Evolutionary conservation across 2,329 filamentous ascomycete species (phyloP), one percentile per base, ranked within the genome.

Genomic region (Aspergillus udagawae): DNA sequence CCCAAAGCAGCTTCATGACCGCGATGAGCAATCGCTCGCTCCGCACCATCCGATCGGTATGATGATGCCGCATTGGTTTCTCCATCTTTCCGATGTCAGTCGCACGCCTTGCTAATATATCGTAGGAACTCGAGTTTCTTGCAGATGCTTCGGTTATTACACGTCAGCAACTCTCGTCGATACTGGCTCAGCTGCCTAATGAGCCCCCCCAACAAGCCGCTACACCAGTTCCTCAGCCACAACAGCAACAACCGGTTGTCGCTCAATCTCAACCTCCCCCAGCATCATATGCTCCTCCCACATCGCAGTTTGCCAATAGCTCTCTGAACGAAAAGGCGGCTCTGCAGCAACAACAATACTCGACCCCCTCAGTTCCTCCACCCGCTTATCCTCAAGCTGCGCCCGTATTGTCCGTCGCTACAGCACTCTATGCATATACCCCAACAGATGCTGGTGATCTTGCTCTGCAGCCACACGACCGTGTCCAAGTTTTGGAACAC

Each of bases 71-170:
- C 32, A 38, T 14, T 17, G 6, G 14, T 52, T 48, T 56, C 58
- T 52, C 51, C 51, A 32, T 25, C 45, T 52, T 12, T 10, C 35
- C 42, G 29, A 17, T 7, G 25, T 23, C 12, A 14, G 48, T 21
- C 45, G 10, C 20, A 14, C 25, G 17, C 20, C 49, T 42, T 49
- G 47, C 57, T 58, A 35, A 57, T 54, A 53, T 52, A 52, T 23
- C 56, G 23, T 65, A 96, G 92, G 92, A 97, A 79, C 89, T 97
- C 59, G 92, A 96, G 75, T 89, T 87, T 65, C 89, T 97, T 60
- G 84, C 91, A 65, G 92, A 96, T 73, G 86, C 89, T 69, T 87
- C 87, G 64, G 82, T 92, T 69, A 90, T 97, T 72, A 86, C 83
- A 61, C 86, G 90, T 58, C 78, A 86, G 55, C 86, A 88, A 70